Evolutionary conservation across 805 yeast genomes (phyloP), one percentile per base, ranked within the genome.

Genomic region (Saccharomycopsis javanensis): DNA sequence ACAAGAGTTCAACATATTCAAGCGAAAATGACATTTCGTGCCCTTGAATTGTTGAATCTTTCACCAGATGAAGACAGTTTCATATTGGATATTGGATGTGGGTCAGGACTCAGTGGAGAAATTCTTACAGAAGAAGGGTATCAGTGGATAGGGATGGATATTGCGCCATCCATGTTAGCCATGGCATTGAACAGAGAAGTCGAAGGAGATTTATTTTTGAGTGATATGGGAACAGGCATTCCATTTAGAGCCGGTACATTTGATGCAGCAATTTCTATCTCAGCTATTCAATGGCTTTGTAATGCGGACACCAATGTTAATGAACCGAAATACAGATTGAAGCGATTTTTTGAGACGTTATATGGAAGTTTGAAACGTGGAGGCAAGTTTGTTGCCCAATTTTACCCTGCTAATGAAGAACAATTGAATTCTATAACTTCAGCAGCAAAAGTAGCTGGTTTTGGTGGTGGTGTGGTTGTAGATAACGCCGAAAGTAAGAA

Each of bases 1-100:
- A 86, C 97, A 4, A 94, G 99, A 77, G 97, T 94, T 53, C 99
- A 94, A 73, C 97, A 91, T 68, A 94, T 94, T 66, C 99, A 94
- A 71, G 98, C 98, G 1, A 87, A 88, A 68, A 94, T 94, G 99
- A 90, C 99, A 0, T 76, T 92, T 50, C 78, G 99, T 64, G 96
- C 98, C 0, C 74, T 94, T 51, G 99, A 94, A 65, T 75, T 94
- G 37, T 73, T 94, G 57, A 88, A 90, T 68, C 71, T 94, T 42
- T 85, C 86, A 31, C 80, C 81, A 1, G 74, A 72, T 31, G 76
- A 71, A 37, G 77, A 82, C 15, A 86, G 88, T 64, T 84, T 83
- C 65, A 68, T 94, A 10, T 78, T 94, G 18, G 99, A 94, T 77
- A 79, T 94, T 35, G 99, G 99, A 15, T 94, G 98, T 75, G 99